Base-by-base conservation (phyloP, 2,329 filamentous ascomycete species). In the Anthostomella pinea region DNA sequence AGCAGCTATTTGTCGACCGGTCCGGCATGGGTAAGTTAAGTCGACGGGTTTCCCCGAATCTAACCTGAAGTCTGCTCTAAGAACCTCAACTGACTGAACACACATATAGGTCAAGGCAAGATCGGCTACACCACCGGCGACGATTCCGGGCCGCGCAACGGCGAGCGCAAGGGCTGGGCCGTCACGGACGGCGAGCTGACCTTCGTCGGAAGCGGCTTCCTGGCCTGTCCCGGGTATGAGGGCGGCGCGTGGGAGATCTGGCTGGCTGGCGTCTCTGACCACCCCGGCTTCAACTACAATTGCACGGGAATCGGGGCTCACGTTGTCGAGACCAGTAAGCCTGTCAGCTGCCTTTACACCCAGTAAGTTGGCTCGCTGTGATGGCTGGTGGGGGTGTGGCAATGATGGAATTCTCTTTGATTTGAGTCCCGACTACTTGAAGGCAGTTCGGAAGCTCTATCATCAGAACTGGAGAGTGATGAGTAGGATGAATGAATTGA, bases 11-110 rank as follows among this genome's bases (percentile, higher is more conserved):
- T 45, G 69, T 70, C 25, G 76, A 81, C 56, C 69, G 71, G 28
- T 77, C 72, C 29, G 76, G 74, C 51, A 78, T 79, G 74, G 76
- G 73, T 69, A 69, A 26, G 67, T 51, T 15, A 16, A 21, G 33
- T 16, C 6, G n/a, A n/a, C 18, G 6, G n/a, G 20, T 15, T 34
- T n/a, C 15, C 7, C 13, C 3, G 13, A 18, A 40, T 16, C 26
- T 46, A 8, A 8, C 17, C 19, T 6, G n/a, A n/a, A n/a, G n/a
- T 15, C 3, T 26, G n/a, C 16, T 13, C 5, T 11, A 9, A 13
- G 18, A 24, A 11, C 3, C 7, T n/a, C 17, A n/a, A 14, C 10
- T n/a, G 22, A 17, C 22, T 10, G n/a, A 34, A 36, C 20, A 6
- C 4, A 21, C 3, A 27, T 13, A 38, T 19, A 73, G 70, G 73